phyloP scores from a whole-genome alignment of 345 rosid genomes.

The Lagerstroemia speciosa region DNA sequence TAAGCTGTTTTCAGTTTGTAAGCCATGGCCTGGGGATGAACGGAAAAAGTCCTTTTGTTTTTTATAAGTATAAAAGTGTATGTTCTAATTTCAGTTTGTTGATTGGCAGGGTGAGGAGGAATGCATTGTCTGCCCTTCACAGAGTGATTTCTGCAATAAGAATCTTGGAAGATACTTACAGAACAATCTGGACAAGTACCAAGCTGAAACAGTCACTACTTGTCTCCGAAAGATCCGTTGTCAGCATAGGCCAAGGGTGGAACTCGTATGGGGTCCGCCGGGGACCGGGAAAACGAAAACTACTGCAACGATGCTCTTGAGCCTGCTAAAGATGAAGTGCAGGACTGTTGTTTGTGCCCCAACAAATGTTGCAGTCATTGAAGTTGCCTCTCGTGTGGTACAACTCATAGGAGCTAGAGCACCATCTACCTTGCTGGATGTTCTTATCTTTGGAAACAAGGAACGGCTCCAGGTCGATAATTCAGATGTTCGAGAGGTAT shows the following conservation, averaged over 20 bases:
- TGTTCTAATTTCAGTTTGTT: neutral
- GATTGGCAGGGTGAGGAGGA: slow-evolving; percentile 21
- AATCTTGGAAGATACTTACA: slow-evolving; percentile 1
- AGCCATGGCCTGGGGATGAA: too few species aligned
- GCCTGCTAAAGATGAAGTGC: slow-evolving; percentile 24
- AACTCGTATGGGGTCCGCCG: slow-evolving; percentile 48
- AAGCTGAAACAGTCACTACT: slow-evolving; percentile 15
- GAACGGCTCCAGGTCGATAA: slow-evolving; percentile 23
- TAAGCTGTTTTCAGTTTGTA: too few species aligned
- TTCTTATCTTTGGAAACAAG: slow-evolving; percentile 35
- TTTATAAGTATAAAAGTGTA: too few species aligned
- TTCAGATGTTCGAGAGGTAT: slow-evolving; percentile 25
- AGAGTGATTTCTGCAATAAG: slow-evolving; percentile 1
- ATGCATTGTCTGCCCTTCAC: slow-evolving; percentile 11
- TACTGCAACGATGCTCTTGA: slow-evolving; percentile 18
- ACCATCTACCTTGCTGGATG: slow-evolving; percentile 15
- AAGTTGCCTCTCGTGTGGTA: slow-evolving; percentile 34
- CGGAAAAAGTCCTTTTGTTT: too few species aligned
- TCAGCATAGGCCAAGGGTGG: slow-evolving; percentile 21
- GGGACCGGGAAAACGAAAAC: slow-evolving; percentile 57
- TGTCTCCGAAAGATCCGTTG: slow-evolving; percentile 20
- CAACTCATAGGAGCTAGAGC: slow-evolving; percentile 28
- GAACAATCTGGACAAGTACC: slow-evolving; percentile 26
- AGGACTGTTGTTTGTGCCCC: slow-evolving; percentile 39
- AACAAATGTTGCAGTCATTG: slow-evolving; percentile 40